These are phyloP conservation scores for Penicillium sp. DNA, from an alignment of 2,329 filamentous ascomycete species.

Conservation along the genomic window DNA sequence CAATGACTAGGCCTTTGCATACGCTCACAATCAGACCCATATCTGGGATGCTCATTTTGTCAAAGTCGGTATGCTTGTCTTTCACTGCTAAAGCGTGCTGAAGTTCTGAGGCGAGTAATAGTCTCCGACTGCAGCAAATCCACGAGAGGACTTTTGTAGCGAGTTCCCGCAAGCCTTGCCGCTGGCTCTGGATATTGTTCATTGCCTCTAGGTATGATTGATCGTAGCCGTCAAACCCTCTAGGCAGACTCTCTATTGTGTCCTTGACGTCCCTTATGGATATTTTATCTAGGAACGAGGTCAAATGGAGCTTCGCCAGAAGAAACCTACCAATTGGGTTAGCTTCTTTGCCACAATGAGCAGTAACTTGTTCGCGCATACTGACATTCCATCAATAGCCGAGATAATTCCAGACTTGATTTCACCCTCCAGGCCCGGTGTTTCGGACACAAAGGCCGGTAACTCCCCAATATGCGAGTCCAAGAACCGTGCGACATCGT, in stretches of 20 bases:
- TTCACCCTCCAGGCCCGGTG: constrained; percentile 4
- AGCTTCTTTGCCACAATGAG: background rate
- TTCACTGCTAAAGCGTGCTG: constrained; percentile 50
- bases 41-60: constrained; percentile 42
- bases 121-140: constrained; percentile 45
- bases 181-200: constrained; percentile 49
- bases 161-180: constrained; percentile 33
- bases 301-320: constrained; percentile 13
- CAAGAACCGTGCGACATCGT: constrained; percentile 32
- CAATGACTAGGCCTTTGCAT: constrained; percentile 39
- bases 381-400: constrained; percentile 8
- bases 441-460: constrained; percentile 18
- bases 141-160: constrained; percentile 48
- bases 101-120: constrained; percentile 43
- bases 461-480: constrained; percentile 11
- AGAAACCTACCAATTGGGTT: background rate
- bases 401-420: constrained; percentile 4
- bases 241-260: constrained; percentile 5
- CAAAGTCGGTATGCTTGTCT: constrained; percentile 29
- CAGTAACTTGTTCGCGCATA: background rate
- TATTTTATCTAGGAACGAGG: constrained; percentile 8
- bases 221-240: constrained; percentile 35
- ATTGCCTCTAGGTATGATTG: constrained; percentile 50
- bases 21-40: constrained; percentile 30
- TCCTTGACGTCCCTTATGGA: constrained; percentile 14